Evolutionary conservation across 1,284 basidiomycete species (phyloP).

Genomic region (Dichomitus squalens): DNA sequence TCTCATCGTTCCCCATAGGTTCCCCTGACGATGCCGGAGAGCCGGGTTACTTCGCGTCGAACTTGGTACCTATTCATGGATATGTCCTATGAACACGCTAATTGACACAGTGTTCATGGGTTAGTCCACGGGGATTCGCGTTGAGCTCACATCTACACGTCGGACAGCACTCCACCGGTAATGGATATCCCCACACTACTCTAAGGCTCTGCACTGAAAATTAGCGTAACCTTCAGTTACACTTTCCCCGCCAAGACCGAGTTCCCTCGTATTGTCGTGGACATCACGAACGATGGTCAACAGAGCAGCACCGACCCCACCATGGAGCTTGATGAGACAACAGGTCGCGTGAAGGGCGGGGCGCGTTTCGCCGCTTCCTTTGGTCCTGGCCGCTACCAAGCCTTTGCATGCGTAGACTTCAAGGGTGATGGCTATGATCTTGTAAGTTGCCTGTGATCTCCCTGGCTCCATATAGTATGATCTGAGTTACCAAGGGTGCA

Average conservation of each 20-base stretch:
- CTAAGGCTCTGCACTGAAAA: not conserved
- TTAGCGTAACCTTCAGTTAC: slow-evolving; percentile 22
- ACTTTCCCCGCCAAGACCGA: slow-evolving; percentile 33
- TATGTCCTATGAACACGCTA: not conserved
- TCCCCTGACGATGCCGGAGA: slow-evolving; percentile 58
- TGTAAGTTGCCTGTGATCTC: not conserved
- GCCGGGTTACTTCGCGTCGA: slow-evolving; percentile 65
- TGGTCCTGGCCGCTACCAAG: slow-evolving; percentile 57
- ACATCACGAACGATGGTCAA: slow-evolving; percentile 61
- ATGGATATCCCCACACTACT: not conserved
- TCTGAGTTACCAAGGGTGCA: slow-evolving; percentile 16
- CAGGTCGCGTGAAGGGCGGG: slow-evolving; percentile 46
- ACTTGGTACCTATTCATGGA: slow-evolving; percentile 41
- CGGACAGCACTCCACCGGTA: slow-evolving; percentile 57
- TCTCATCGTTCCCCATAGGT: slow-evolving; percentile 35
- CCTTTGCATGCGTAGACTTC: slow-evolving; percentile 63
- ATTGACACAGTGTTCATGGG: not conserved
- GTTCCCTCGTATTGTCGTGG: slow-evolving; percentile 52
- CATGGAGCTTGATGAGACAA: slow-evolving; percentile 47
- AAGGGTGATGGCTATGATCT: slow-evolving; percentile 54
- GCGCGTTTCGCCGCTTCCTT: slow-evolving; percentile 51
- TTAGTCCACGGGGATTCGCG: slow-evolving; percentile 56
- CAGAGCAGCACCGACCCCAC: slow-evolving; percentile 49
- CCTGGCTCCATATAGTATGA: slow-evolving; percentile 15
- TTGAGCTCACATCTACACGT: slow-evolving; percentile 60